phyloP scores from a whole-genome alignment of 2,329 filamentous ascomycete genomes.

The Botryotinia globosa region DNA sequence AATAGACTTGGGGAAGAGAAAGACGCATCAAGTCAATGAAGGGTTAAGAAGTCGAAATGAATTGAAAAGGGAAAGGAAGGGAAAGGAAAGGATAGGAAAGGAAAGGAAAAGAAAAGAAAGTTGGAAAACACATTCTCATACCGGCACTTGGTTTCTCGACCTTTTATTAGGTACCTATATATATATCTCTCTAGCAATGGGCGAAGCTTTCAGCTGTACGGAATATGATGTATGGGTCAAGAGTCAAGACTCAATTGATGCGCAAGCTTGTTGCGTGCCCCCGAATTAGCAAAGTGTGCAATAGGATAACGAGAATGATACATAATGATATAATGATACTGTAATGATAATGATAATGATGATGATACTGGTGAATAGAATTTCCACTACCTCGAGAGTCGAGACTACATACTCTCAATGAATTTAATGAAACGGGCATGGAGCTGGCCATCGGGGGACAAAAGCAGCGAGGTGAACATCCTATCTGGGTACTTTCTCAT shows the following conservation, averaged over 20 bases:
- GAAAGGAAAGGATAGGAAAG: background rate
- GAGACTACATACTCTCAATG: background rate
- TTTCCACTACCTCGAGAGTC: no score
- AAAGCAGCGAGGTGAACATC: conserved; percentile 2
- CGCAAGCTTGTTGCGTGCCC: background rate
- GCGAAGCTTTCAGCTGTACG: background rate
- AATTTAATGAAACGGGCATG: background rate
- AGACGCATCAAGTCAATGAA: background rate
- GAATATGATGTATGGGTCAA: background rate
- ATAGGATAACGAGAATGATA: background rate
- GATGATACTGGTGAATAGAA: no score
- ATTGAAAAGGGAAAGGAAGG: background rate
- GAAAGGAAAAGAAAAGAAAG: background rate
- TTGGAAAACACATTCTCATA: background rate
- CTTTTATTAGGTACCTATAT: background rate
- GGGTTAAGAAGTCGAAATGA: background rate
- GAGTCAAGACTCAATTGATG: background rate
- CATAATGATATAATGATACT: no score
- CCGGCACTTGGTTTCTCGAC: background rate
- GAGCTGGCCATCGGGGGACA: background rate
- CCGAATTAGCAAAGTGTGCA: background rate
- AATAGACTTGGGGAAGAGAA: background rate
- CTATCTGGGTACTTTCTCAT: background rate
- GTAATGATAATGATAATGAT: no score
- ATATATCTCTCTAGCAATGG: background rate